Percentiles rank a stretch among this genome's conserved stretches.
phyloP scores from a whole-genome alignment of 1,284 basidiomycete species.

The Stereum hirsutum region DNA sequence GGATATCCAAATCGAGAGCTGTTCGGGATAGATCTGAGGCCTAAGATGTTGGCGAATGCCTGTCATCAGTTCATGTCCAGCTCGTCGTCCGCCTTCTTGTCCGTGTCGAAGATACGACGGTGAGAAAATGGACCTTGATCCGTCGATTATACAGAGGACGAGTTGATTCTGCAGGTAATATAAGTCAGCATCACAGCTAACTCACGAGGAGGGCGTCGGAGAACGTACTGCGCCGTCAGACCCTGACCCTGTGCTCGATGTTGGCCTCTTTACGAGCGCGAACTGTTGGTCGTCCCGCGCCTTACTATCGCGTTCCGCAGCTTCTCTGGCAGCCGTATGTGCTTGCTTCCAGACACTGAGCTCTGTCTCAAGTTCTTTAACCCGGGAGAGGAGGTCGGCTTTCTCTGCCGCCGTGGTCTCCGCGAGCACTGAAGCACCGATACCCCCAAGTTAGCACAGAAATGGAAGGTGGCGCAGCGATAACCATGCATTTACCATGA shows the following conservation, averaged over 20 bases:
- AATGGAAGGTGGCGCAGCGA: too few species aligned
- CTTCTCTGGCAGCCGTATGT: conserved; percentile 47
- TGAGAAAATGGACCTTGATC: conserved; percentile 59
- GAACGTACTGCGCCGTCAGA: not conserved
- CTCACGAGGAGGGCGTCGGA: not conserved
- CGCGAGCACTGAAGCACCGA: conserved; percentile 45
- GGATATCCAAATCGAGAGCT: conserved; percentile 60
- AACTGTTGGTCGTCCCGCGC: conserved; percentile 48
- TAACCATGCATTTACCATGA: conserved; percentile 7
- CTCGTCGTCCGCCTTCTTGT: conserved; percentile 54
- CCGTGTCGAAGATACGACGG: conserved; percentile 49
- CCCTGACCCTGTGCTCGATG: not conserved
- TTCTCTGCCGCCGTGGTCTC: conserved; percentile 54
- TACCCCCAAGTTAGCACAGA: conserved; percentile 4
- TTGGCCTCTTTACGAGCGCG: not conserved
- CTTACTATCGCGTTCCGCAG: conserved; percentile 47
- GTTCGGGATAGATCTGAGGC: conserved; percentile 41
- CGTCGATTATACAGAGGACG: conserved; percentile 67
- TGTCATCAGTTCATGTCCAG: conserved; percentile 59
- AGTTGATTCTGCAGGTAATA: conserved; percentile 37
- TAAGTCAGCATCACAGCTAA: not conserved
- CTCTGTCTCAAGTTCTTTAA: conserved; percentile 61
- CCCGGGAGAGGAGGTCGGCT: conserved; percentile 46
- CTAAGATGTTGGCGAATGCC: conserved; percentile 55
- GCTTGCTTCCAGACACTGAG: conserved; percentile 62